phyloP scores from a whole-genome alignment of 768 basidiomycete genomes.

The Rhizopogon vesiculosus region DNA sequence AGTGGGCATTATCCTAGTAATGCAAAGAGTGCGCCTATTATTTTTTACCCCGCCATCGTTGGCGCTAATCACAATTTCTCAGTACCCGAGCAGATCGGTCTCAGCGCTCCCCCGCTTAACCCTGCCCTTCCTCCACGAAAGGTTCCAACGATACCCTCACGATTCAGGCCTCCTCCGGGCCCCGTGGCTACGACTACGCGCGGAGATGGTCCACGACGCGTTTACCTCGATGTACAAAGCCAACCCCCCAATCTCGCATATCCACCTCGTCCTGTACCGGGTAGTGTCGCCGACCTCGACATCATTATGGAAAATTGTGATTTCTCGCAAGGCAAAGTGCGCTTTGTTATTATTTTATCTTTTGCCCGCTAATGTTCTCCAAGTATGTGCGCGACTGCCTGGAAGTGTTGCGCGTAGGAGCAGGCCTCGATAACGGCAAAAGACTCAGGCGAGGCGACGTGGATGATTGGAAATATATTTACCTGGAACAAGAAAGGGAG shows the following conservation, averaged over 20 bases:
- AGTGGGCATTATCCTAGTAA: slow-evolving; percentile 93
- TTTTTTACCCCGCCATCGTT: neutral
- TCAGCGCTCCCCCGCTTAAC: slow-evolving; percentile 56
- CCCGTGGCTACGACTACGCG: slow-evolving; percentile 52
- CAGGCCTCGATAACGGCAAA: slow-evolving; percentile 78
- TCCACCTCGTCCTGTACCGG: slow-evolving; percentile 82
- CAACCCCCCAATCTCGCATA: slow-evolving; percentile 65
- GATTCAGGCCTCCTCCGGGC: slow-evolving; percentile 41
- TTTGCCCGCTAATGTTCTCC: neutral
- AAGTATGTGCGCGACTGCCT: slow-evolving; percentile 98
- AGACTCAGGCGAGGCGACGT: slow-evolving; percentile 69
- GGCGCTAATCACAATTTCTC: slow-evolving; percentile 5
- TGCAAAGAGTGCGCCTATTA: slow-evolving; percentile 54
- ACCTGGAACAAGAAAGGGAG: slow-evolving; percentile 54
- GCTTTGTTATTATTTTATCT: neutral
- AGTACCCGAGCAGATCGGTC: slow-evolving; percentile 71
- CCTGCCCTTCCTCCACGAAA: slow-evolving; percentile 66
- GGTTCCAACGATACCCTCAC: slow-evolving; percentile 40
- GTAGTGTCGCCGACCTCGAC: slow-evolving; percentile 87
- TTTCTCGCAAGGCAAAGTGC: slow-evolving; percentile 74
- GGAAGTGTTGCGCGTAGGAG: slow-evolving; percentile 89
- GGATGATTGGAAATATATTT: slow-evolving; percentile 88
- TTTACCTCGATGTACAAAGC: slow-evolving; percentile 69
- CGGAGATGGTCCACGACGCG: slow-evolving; percentile 73
- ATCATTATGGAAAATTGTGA: slow-evolving; percentile 89